Evolutionary conservation across 2,329 filamentous ascomycete species (phyloP), one percentile per base, ranked within the genome.

Genomic region (Thelonectria blattea): DNA sequence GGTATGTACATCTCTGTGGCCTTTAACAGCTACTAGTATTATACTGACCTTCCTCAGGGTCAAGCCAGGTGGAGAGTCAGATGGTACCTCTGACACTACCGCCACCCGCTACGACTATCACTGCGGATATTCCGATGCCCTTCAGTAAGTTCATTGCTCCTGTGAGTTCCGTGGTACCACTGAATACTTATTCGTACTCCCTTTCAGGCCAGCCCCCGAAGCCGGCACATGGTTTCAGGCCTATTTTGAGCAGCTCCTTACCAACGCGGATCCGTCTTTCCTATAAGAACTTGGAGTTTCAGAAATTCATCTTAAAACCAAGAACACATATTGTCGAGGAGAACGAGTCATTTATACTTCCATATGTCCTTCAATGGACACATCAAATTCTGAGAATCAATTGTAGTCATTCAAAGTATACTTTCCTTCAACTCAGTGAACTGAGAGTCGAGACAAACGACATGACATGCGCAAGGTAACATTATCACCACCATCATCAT

Each of bases 211-310:
- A 2, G 87, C 89, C 1, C 89, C 89, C 30, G 87, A 91, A 74
- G 88, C 89, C 10, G 89, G 89, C 30, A 77, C 80, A 9, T 92
- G 88, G 88, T 89, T 89, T 75, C 76, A 86, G 74, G 82, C 79
- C 15, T 87, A 86, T 76, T 85, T 86, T 65, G 82, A 80, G 73
- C 81, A 84, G 73, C 76, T 87, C 1, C 78, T 86, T 57, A 78
- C 75, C 56, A 85, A 85, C 64, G 82, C 84, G 56, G 82, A 84
- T 70, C 84, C 84, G n/a, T 70, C 81, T 12, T 84, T 85, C 65
- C 20, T 68, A 51, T 61, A 53, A 54, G 34, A 37, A 24, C 22
- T 24, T 14, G 34, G 34, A 34, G 27, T 42, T 20, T 43, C 11
- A 24, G 20, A 18, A 10, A 4, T 24, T 45, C 8, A 5, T 14